A percentile compares a stretch with the other conserved stretches of the same genome.
phyloP scores from a whole-genome alignment of 2,329 filamentous ascomycete genomes.

The Trichoderma sp. region DNA sequence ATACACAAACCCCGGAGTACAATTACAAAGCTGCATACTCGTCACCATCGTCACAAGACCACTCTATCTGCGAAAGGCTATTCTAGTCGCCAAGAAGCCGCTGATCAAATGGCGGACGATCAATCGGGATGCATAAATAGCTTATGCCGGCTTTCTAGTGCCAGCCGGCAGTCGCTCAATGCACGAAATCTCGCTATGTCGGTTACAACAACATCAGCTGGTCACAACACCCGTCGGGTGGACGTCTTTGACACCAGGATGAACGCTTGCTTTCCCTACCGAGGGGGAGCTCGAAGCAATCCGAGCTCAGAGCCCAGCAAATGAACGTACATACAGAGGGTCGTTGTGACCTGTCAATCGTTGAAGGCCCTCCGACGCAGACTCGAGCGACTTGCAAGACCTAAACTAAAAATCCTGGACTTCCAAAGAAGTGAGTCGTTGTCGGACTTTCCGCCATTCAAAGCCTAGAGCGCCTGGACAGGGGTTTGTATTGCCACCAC shows the following conservation, averaged over 20 bases:
- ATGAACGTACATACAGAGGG: neutral
- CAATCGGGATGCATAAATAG: constrained; percentile 13
- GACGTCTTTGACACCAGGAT: neutral
- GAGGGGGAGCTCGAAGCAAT: neutral
- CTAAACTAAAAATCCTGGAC: neutral
- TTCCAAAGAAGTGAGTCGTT: neutral
- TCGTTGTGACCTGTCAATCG: neutral
- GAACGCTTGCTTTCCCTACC: neutral
- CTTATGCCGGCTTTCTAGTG: constrained; percentile 13
- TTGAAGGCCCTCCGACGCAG: neutral
- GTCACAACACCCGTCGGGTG: neutral
- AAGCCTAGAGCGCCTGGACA: neutral
- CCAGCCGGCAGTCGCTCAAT: constrained; percentile 21
- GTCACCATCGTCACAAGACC: constrained; percentile 13
- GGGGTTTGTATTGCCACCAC: constrained; percentile 7
- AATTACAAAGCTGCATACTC: constrained; percentile 7
- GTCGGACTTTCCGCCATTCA: constrained; percentile 7
- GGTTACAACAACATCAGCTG: constrained; percentile 7
- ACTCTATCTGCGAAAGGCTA: neutral
- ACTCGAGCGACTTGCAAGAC: neutral
- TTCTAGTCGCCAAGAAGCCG: neutral
- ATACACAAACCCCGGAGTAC: constrained; percentile 23
- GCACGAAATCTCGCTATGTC: constrained; percentile 19
- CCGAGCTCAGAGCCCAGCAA: neutral
- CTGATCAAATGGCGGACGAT: constrained; percentile 6